Base-by-base conservation (phyloP, 2,329 filamentous ascomycete species). In the Xylariales sp. region DNA sequence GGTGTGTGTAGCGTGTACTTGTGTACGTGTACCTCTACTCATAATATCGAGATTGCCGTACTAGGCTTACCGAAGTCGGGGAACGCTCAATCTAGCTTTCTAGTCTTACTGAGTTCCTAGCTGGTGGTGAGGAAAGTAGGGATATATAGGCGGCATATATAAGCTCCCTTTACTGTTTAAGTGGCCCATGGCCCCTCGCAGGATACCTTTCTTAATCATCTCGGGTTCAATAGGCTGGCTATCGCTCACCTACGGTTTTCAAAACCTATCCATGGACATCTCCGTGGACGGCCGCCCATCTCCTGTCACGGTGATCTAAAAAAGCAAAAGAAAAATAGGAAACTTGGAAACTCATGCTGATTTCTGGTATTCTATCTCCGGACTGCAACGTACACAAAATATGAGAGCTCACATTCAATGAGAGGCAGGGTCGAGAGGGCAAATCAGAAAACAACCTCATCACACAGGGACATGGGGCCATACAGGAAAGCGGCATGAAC, bases 401-500 rank as follows among this genome's bases (percentile, higher is more conserved):
- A 43, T 53, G 62, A 62, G 61, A 58, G 36, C 50, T 65, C 68
- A 56, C 43, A 65, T 56, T 30, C 45, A 34, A n/a, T 18, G 6
- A 43, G 32, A 65, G 30, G 16, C 18, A 45, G n/a, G 12, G 10
- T 41, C 49, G 9, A 14, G 23, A 48, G 28, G 30, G 34, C 56
- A 59, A 64, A 69, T 62, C 28, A 59, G 18, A 48, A 16, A 18
- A 41, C 41, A 34, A 41, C 39, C 43, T 43, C 53, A 65, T 52
- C 49, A 48, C 28, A 53, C 28, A 60, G 36, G 32, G 63, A 50
- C 58, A 65, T 65, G 45, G 43, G 9, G 56, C 41, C 52, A 41
- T 43, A 54, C 14, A 36, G 62, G 65, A 50, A 63, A 63, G 62
- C 62, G 59, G 48, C 62, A 68, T 64, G 43, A 65, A 34, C 23